phyloP scores from a whole-genome alignment of 2,329 filamentous ascomycete genomes.

The Pochonia chlamydosporia region DNA sequence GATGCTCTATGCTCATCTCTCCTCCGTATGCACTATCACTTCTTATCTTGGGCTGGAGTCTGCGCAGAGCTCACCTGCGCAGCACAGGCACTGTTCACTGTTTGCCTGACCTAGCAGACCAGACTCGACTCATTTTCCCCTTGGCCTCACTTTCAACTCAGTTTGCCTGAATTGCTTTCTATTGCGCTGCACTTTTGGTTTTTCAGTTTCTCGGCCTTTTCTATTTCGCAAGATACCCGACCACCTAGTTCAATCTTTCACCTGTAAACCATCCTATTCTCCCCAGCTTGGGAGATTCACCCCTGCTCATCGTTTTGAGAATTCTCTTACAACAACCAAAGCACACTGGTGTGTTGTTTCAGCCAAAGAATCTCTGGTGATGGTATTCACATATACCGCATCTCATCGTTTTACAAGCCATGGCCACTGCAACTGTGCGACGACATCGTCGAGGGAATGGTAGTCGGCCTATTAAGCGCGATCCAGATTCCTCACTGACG shows the following conservation, averaged over 20 bases:
- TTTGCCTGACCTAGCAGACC: neutral
- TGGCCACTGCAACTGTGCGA: neutral
- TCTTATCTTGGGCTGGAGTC: slow-evolving; percentile 21
- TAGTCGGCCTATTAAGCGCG: slow-evolving; percentile 16
- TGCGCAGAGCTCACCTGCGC: slow-evolving; percentile 14
- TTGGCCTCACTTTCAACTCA: neutral
- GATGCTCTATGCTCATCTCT: no score
- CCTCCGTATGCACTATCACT: slow-evolving; percentile 20
- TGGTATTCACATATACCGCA: no score
- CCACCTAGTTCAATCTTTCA: no score
- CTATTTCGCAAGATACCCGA: neutral
- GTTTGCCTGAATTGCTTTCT: no score
- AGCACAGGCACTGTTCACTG: neutral
- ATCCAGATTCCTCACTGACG: slow-evolving; percentile 15
- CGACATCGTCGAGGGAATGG: slow-evolving; percentile 1
- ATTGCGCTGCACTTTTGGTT: neutral
- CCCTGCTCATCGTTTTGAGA: no score
- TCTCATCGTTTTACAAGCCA: neutral
- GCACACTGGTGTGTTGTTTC: no score
- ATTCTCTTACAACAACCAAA: neutral
- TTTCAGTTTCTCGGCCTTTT: neutral
- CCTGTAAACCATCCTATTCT: no score
- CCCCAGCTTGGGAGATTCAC: no score
- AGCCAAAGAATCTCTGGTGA: no score
- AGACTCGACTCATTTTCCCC: neutral